Base-by-base conservation (phyloP, 2,329 filamentous ascomycete genomes). In the Catunica adiposa region DNA sequence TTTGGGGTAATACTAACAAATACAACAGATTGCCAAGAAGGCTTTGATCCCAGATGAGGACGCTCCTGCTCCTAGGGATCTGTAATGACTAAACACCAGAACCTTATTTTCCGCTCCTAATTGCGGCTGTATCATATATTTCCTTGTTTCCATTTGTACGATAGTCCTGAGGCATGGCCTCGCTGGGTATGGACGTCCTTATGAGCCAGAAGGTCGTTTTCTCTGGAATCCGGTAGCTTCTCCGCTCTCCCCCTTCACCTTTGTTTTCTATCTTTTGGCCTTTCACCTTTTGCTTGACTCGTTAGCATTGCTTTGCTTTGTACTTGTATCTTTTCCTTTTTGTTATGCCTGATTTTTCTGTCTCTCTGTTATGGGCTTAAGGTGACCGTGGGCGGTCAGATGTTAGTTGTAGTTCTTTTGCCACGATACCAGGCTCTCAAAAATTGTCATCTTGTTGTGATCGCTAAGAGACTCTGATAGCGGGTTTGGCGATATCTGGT, bases 101-200 rank as follows among this genome's bases (percentile, higher is more conserved):
- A 31, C 23, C 20, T n/a, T 31, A 22, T 54, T 51, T 34, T 37
- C 57, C 44, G 57, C 57, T 46, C 9, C 25, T 9, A 34, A 2
- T 51, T 11, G 57, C 57, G 54, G 57, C 50, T 58, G 57, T 58
- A 58, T 53, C 42, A 58, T 58, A 58, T 74, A 47, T 51, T 38
- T 55, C 51, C 44, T 46, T 37, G 20, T 52, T 56, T 52, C 9
- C 51, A n/a, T 50, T 29, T 58, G 57, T 58, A 58, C 54, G 57
- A 58, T 56, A 53, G 31, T 14, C 9, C 34, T n/a, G 31, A 23
- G 50, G 40, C 51, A 25, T 53, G 44, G n/a, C 26, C 29, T 40
- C 31, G 46, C 9, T 20, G 22, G 23, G n/a, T 29, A 22, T n/a
- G 29, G 46, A 29, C 17, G 31, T 34, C 29, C 11, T 34, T 11